These are phyloP conservation scores for Ustilago nuda DNA, from an alignment of 1,284 basidiomycete species.

Conservation along the genomic window DNA sequence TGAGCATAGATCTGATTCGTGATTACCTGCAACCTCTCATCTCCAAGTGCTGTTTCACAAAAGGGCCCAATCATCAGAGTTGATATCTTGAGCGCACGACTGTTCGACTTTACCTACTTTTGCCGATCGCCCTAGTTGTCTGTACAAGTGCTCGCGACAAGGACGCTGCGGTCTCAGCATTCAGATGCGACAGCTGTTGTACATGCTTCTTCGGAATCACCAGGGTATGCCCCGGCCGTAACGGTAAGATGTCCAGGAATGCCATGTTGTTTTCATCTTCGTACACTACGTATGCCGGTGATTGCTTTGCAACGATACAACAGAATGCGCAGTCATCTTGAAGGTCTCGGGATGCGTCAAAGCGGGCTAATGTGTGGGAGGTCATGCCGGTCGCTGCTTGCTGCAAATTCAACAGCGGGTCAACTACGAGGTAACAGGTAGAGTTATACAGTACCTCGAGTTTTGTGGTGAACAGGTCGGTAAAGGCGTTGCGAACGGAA, in stretches of 20 bases:
- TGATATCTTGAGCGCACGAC: neutral
- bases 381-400: constrained; percentile 21
- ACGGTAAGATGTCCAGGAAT: constrained; percentile 79
- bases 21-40: constrained; percentile 58
- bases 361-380: constrained; percentile 44
- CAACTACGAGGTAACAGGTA: neutral
- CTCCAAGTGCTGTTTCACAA: constrained; percentile 38
- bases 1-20: constrained; percentile 79
- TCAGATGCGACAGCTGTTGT: constrained; percentile 22
- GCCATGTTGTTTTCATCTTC: constrained; percentile 76
- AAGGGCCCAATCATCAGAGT: neutral
- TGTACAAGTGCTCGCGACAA: constrained; percentile 41
- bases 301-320: constrained; percentile 25
- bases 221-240: constrained; percentile 72
- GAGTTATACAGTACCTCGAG: neutral
- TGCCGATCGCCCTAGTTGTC: constrained; percentile 44
- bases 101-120: constrained; percentile 26
- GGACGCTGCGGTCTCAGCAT: constrained; percentile 25
- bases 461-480: neutral
- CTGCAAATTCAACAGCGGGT: neutral
- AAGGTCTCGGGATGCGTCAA: constrained; percentile 32
- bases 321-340: constrained; percentile 51
- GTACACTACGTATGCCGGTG: constrained; percentile 44
- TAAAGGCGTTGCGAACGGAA: neutral
- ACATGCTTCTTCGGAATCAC: constrained; percentile 53